Evolutionary conservation across 2,329 filamentous ascomycete species (phyloP), one percentile per base, ranked within the genome.

Genomic region (Phialophora chinensis): DNA sequence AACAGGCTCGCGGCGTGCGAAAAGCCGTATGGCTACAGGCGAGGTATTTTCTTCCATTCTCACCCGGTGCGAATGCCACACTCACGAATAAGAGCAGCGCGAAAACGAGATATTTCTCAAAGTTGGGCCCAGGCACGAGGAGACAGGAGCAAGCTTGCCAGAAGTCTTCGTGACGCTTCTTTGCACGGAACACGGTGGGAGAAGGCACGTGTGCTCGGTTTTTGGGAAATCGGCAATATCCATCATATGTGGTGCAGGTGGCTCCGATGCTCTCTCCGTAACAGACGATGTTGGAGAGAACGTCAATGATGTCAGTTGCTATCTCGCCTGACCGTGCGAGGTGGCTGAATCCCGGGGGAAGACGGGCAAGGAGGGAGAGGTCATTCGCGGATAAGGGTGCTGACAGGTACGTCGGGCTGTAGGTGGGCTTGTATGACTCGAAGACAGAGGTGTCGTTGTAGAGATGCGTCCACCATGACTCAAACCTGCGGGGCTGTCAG

Each of bases 401-500:
- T 6, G 14, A 29, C 4, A 60, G 57, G 25, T 60, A 60, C 12
- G 31, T 27, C 2, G 57, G 57, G 17, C 20, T 35, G 17, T 60
- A 60, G 0, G 57, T 1, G 4, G 57, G 44, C 31, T 60, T 60
- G 44, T 44, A 50, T 11, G 38, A 49, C 2, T 35, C 57, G 29
- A 60, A 60, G 12, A 50, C 29, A 2, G 57, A 60, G 23, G 33
- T 58, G 57, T 60, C 57, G 57, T 42, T 25, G 25, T 60, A 50
- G 23, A 60, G 38, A 31, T 60, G 57, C 6, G 57, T 60, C 57
- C 57, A 60, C 57, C 57, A 60, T 17, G 57, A 60, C 42, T 60
- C 57, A 20, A 52, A 60, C 44, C 57, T 60, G 44, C 17, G 11
- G 10, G 47, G 10, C 20, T 11, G 47, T 50, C 7, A 33, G 33